Evolutionary conservation across 768 basidiomycete genomes (phyloP).

Genomic region (Tulasnella sp.): DNA sequence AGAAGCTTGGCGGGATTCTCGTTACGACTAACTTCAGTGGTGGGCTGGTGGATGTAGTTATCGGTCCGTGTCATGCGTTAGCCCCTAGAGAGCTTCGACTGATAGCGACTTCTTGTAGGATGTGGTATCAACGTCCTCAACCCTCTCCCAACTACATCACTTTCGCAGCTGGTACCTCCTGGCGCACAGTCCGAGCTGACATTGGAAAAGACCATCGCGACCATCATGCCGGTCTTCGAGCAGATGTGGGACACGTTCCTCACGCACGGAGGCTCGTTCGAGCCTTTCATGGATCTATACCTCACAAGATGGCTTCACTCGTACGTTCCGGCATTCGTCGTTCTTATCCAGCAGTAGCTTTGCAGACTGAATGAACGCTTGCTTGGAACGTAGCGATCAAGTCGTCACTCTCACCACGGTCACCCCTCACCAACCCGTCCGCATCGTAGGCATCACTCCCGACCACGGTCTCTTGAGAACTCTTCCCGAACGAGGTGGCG

Average conservation of each 20-base stretch:
- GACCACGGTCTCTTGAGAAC: conserved; percentile 90
- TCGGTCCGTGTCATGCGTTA: conserved; percentile 60
- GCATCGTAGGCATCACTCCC: conserved; percentile 82
- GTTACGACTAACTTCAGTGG: conserved; percentile 85
- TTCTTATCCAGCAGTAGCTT: conserved; percentile 38
- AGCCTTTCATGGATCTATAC: conserved; percentile 79
- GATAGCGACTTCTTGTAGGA: conserved; percentile 52
- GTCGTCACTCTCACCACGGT: conserved; percentile 79
- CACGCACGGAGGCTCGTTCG: conserved; percentile 67
- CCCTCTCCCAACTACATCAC: conserved; percentile 76
- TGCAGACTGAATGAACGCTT: neutral
- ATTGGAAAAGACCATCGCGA: conserved; percentile 75
- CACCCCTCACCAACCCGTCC: conserved; percentile 66
- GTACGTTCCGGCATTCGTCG: conserved; percentile 54
- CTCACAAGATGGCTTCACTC: conserved; percentile 86
- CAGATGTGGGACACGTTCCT: conserved; percentile 77
- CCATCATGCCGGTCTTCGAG: conserved; percentile 76
- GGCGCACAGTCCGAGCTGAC: conserved; percentile 50
- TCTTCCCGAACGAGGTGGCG: conserved; percentile 51
- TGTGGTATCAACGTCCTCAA: conserved; percentile 89
- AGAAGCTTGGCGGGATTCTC: conserved; percentile 89
- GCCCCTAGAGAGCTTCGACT: neutral
- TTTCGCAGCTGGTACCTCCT: conserved; percentile 65
- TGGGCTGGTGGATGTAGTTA: conserved; percentile 66
- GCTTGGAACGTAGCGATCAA: conserved; percentile 61